phyloP scores from a whole-genome alignment of 352 stramenopile genomes.

The Pythium dissotocum region DNA sequence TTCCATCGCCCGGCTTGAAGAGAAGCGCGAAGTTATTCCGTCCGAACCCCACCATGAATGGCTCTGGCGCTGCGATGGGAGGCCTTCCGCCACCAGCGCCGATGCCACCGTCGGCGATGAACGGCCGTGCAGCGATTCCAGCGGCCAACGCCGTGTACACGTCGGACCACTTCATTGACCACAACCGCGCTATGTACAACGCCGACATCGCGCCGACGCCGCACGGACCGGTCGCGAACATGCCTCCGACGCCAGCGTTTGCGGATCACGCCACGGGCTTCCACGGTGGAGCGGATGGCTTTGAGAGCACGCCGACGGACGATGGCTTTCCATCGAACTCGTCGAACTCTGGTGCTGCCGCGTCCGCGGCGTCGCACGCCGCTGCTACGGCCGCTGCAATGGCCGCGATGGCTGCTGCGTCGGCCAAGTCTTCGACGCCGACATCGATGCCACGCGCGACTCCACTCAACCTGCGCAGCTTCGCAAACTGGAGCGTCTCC shows the following conservation, averaged over 20 bases:
- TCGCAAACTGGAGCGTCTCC: conserved; percentile 83
- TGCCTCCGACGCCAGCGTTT: conserved; percentile 84
- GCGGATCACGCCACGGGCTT: conserved; percentile 64
- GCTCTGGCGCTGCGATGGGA: conserved; percentile 1
- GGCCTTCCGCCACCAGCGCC: conserved; percentile 14
- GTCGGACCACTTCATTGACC: conserved; percentile 73
- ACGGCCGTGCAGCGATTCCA: conserved; percentile 14
- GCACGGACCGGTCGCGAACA: conserved; percentile 68
- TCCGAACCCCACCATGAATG: conserved; percentile 24
- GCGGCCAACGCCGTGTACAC: conserved; percentile 38
- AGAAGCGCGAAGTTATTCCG: conserved; percentile 34
- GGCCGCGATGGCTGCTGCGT: conserved; percentile 31
- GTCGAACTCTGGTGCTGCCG: conserved; percentile 30
- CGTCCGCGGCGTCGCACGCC: conserved; percentile 25
- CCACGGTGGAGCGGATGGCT: conserved; percentile 60
- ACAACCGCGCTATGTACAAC: conserved; percentile 76
- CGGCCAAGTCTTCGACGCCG: conserved; percentile 46
- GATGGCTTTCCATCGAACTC: conserved; percentile 43
- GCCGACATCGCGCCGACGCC: conserved; percentile 77
- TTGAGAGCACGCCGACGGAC: conserved; percentile 59
- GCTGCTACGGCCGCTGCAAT: conserved; percentile 32
- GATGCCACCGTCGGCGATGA: conserved; percentile 16
- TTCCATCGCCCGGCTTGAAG: conserved; percentile 25
- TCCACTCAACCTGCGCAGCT: conserved; percentile 79
- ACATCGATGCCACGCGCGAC: conserved; percentile 62